Evolutionary conservation across 2,329 filamentous ascomycete species (phyloP), one percentile per base, ranked within the genome.

Genomic region (Colletotrichum camelliae): DNA sequence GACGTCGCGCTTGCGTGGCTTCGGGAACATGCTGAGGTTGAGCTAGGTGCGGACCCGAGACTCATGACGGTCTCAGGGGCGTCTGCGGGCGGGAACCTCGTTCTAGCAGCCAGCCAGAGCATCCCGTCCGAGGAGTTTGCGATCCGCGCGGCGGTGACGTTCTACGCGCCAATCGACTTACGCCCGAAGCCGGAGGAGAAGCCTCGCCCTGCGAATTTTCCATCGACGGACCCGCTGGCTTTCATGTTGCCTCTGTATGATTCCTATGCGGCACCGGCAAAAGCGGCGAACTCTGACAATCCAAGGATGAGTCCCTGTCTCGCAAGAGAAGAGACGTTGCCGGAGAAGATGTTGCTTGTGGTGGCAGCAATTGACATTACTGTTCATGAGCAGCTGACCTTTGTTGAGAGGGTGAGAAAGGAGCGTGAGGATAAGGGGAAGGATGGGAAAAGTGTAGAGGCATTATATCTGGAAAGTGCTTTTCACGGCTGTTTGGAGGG

Each of bases 21-120:
- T 2, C 77, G 84, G 5, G 77, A 81, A 7, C 83, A 88, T 62
- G 85, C 86, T 1, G 82, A 81, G 66, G 66, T 72, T 1, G 75
- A 82, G 33, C 85, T 83, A 77, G 82, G 82, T 15, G 84, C 85
- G 3, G 85, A 88, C 78, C 79, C 84, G 4, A 79, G 80, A 2
- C 75, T 86, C 6, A 79, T 89, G 72, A 89, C 87, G 0, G 79
- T 87, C 2, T 83, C 84, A 31, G 88, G 88, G 1, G 83, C 84
- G 35, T 88, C 86, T 2, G 85, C 85, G 0, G 88, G 88, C 8
- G 87, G 82, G 0, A 88, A 86, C 74, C 80, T 89, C 9, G 86
- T 85, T 4, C 72, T 89, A 9, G 82, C 83, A 2, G 79, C 82
- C 3, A 80, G 80, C 27, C 81, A 82, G 67, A 31, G 7, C 4